These are phyloP conservation scores for Acacia melanoxylon DNA, from an alignment of 306 rosid species.

Conservation along the genomic window DNA sequence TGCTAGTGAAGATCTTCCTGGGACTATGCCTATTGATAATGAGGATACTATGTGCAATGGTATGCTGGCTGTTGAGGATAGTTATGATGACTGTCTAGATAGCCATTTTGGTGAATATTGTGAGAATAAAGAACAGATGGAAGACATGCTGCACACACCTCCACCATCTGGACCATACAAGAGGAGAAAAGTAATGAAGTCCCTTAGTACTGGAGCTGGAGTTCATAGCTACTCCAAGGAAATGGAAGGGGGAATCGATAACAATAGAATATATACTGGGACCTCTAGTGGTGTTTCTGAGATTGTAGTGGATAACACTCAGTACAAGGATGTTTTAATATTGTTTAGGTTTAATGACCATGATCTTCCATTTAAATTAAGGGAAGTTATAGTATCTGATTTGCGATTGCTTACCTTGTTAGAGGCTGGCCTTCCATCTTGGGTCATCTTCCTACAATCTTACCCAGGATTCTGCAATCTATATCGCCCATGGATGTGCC, in stretches of 20 bases:
- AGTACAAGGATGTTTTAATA: slow-evolving; percentile 75
- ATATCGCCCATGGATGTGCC: slow-evolving; percentile 99
- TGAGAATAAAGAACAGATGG: slow-evolving; percentile 30
- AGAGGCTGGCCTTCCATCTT: slow-evolving; percentile 98
- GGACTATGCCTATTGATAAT: slow-evolving; percentile 39
- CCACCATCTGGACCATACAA: slow-evolving; percentile 78
- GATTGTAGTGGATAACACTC: slow-evolving; percentile 57
- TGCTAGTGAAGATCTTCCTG: slow-evolving; percentile 54
- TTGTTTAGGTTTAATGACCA: slow-evolving; percentile 78
- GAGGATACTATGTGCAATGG: slow-evolving; percentile 36
- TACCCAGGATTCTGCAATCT: slow-evolving; percentile 88
- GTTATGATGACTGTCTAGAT: slow-evolving; percentile 21
- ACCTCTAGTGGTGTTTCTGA: slow-evolving; percentile 38
- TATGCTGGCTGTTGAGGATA: slow-evolving; percentile 38
- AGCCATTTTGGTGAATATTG: slow-evolving; percentile 38
- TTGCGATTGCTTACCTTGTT: slow-evolving; percentile 86
- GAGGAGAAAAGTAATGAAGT: slow-evolving; percentile 65
- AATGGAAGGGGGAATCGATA: slow-evolving; percentile 25
- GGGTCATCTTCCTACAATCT: slow-evolving; percentile 97
- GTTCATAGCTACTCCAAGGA: slow-evolving; percentile 44
- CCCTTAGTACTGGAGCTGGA: slow-evolving; percentile 36
- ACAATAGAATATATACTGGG: slow-evolving; percentile 33
- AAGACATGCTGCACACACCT: slow-evolving; percentile 54
- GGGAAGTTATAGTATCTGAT: slow-evolving; percentile 74
- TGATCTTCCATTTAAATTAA: slow-evolving; percentile 80